These are phyloP conservation scores for Amphicarpaea edgeworthii DNA, from an alignment of 306 rosid species.

Conservation along the genomic window DNA sequence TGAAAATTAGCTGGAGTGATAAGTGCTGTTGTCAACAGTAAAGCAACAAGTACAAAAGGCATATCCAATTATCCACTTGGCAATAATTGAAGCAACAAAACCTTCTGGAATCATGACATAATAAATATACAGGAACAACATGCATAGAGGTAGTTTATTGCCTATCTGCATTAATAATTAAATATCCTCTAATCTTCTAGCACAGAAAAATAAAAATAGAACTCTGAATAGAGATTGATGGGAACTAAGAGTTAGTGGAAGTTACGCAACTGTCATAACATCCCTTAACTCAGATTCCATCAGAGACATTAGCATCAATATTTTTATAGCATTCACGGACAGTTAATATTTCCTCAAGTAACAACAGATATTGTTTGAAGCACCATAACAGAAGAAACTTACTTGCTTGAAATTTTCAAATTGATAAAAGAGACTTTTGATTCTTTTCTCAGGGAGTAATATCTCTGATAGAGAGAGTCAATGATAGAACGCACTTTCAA, in stretches of 20 bases:
- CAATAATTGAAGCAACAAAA: constrained; percentile 24
- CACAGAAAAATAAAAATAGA: constrained; percentile 27
- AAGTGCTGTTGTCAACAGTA: background rate
- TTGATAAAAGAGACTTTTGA: constrained; percentile 54
- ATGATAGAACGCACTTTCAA: constrained; percentile 67
- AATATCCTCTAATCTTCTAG: background rate
- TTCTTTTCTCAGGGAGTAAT: constrained; percentile 48
- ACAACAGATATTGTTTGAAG: constrained; percentile 34
- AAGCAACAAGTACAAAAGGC: background rate
- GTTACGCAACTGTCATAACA: background rate
- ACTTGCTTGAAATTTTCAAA: constrained; percentile 73
- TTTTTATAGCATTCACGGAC: constrained; percentile 11
- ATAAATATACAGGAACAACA: constrained; percentile 24
- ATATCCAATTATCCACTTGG: background rate
- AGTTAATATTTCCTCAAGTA: constrained; percentile 11
- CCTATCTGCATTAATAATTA: constrained; percentile 19
- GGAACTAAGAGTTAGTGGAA: background rate
- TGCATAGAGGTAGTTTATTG: constrained; percentile 22
- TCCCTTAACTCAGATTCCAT: background rate
- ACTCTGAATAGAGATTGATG: background rate
- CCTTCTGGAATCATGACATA: background rate
- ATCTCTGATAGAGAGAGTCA: constrained; percentile 58
- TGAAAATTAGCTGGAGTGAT: constrained; percentile 7
- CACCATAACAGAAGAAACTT: constrained; percentile 50
- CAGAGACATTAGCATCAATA: background rate